Percentiles rank a stretch among this genome's conserved stretches.
Evolutionary conservation across 139 green algal species (phyloP).

Genomic region (Ostreobium quekettii): DNA sequence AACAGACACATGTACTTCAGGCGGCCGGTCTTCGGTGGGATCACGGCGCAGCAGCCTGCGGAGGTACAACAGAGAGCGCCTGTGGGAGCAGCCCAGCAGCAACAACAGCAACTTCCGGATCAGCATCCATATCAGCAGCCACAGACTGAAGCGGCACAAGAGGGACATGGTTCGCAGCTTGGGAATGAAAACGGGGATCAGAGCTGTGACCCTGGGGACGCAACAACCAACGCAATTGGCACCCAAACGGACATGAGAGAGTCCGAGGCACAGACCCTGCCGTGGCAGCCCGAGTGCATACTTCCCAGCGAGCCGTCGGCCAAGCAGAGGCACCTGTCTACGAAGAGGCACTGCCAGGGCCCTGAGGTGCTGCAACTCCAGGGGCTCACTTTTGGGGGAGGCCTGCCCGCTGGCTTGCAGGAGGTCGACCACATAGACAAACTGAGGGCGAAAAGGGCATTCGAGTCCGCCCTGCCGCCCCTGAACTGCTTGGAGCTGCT

Average conservation of each 20-base stretch:
- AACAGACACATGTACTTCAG: slow-evolving; percentile 47
- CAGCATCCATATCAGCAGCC: no score
- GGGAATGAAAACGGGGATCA: no score
- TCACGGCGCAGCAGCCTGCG: slow-evolving; percentile 9
- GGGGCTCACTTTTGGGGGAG: slow-evolving; percentile 52
- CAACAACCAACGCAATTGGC: slow-evolving; percentile 37
- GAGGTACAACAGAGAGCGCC: slow-evolving; percentile 9
- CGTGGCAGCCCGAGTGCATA: slow-evolving; percentile 50
- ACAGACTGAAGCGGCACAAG: slow-evolving; percentile 23
- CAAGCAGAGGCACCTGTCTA: slow-evolving; percentile 47
- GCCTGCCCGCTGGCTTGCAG: slow-evolving; percentile 36
- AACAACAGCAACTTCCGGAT: no score
- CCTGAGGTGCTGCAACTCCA: slow-evolving; percentile 61
- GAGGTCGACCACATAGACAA: slow-evolving; percentile 55
- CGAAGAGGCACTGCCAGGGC: slow-evolving; percentile 36
- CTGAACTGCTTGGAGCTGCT: slow-evolving; percentile 46
- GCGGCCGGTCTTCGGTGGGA: slow-evolving; percentile 27
- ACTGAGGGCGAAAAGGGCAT: slow-evolving; percentile 62
- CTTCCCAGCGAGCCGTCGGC: slow-evolving; percentile 32
- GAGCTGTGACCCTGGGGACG: no score
- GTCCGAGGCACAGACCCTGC: slow-evolving; percentile 61
- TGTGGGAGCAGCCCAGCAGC: no score
- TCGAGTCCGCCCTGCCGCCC: slow-evolving; percentile 63
- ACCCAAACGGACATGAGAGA: slow-evolving; percentile 75
- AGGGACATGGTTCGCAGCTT: no score